A percentile compares a stretch with the other conserved stretches of the same genome.
These are phyloP conservation scores for Epichloe typhina DNA, from an alignment of 2,329 filamentous ascomycete species.

Conservation along the genomic window DNA sequence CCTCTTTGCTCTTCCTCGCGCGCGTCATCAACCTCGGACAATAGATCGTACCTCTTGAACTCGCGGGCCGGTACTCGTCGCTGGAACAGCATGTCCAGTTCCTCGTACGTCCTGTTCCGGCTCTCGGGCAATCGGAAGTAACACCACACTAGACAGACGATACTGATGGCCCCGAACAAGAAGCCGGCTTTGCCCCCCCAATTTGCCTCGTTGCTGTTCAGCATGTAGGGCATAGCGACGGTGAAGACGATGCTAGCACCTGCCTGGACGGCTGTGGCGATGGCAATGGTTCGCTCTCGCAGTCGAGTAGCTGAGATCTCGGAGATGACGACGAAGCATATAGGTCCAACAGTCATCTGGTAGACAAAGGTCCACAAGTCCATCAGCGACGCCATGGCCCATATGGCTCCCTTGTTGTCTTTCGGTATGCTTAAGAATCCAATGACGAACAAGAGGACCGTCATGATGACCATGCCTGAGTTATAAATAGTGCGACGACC, in stretches of 20 bases:
- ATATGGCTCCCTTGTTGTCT: slow-evolving; percentile 18
- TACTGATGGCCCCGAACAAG: slow-evolving; percentile 15
- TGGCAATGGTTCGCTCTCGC: slow-evolving; percentile 18
- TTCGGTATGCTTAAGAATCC: slow-evolving; percentile 25
- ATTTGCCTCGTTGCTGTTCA: slow-evolving; percentile 18
- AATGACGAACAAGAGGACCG: slow-evolving; percentile 27
- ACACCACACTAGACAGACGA: slow-evolving; percentile 13
- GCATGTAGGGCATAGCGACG: slow-evolving; percentile 18
- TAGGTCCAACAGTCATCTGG: slow-evolving; percentile 27
- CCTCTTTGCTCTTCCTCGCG: neutral
- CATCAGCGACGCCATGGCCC: slow-evolving; percentile 25
- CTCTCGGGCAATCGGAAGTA: slow-evolving; percentile 19
- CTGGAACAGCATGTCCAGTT: slow-evolving; percentile 19
- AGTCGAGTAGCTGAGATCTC: slow-evolving; percentile 24
- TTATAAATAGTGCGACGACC: slow-evolving; percentile 29
- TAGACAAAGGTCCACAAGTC: slow-evolving; percentile 30
- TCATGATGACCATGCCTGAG: slow-evolving; percentile 13
- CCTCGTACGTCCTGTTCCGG: slow-evolving; percentile 16
- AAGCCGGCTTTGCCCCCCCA: slow-evolving; percentile 22
- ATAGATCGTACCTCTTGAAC: slow-evolving; percentile 9
- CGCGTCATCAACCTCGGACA: slow-evolving; percentile 6
- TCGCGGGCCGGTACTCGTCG: slow-evolving; percentile 7
- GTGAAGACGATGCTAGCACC: slow-evolving; percentile 14
- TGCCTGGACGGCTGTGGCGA: slow-evolving; percentile 15
- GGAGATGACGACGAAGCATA: slow-evolving; percentile 28